Evolutionary conservation across 257 asterid species (phyloP), one percentile per base, ranked within the genome.

Genomic region (Capsicum chinense): DNA sequence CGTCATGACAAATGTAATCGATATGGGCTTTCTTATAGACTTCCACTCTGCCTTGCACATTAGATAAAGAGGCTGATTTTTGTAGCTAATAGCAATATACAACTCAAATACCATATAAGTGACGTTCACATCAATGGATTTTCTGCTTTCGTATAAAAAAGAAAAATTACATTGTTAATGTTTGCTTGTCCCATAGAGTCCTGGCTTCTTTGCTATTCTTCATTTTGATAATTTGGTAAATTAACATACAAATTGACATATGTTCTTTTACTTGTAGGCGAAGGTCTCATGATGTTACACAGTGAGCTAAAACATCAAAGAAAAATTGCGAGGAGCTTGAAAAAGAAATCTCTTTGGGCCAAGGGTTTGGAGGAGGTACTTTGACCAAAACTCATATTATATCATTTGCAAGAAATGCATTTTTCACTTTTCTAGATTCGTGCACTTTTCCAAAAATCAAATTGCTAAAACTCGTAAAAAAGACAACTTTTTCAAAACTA

Each of bases 321-420:
- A 82, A 97, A 91, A 85, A 91, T 92, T 70, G 99, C 93, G 44
- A 88, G 97, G 92, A 85, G 92, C 91, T 91, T 97, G 92, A 91
- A 93, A 90, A 97, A 92, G 97, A 97, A 95, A 90, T 97, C 98
- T 82, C 97, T 97, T 85, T 97, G 99, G 99, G 90, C 98, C 52
- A 97, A 95, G 90, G 90, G 91, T 84, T 89, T 93, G 94, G 99
- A 93, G 87, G 99, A 97, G 99, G 99, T 97, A 92, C 80, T 64
- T 80, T 59, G 21, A 70, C 68, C 21, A 66, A 39, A 47, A 39
- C 50, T 54, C 47, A 8, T 66, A 33, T 19, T 67, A 35, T 50
- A 16, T 26, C 35, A 39, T 63, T 83, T 63, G 67, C 74, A 52
- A 66, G 21, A 35, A 76, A 56, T 35, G 47, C 11, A 16, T 37